Base-by-base conservation (phyloP, 441 rosid species). In the Croton laevigatus region DNA sequence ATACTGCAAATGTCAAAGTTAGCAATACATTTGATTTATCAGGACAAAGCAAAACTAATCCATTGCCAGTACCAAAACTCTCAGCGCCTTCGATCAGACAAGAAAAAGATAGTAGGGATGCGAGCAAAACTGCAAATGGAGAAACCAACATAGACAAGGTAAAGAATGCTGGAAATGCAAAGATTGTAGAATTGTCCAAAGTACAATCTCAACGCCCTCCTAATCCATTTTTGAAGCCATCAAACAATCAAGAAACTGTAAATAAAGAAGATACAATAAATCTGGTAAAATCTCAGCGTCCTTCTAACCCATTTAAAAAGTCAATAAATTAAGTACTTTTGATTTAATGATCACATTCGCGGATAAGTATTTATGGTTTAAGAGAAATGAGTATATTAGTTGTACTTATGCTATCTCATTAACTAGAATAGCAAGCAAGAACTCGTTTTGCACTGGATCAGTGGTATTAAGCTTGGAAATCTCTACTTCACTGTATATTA, bases 151-250 rank as follows among this genome's bases (percentile, higher is more conserved):
- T 14, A 6, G 85, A 75, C 57, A 75, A 75, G 58, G 52, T 17
- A 12, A 69, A 48, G 38, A 65, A 54, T 51, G 72, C 48, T 57
- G 68, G 71, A 68, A 68, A 75, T 54, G 46, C 19, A 62, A 75
- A 70, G 12, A 44, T 44, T 44, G 61, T 57, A 22, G 75, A 61
- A 58, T 57, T 46, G 52, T 22, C 27, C 3, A 75, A 71, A 62
- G 68, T 20, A 66, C 83, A 65, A 11, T 58, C 81, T 20, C 75
- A 69, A 32, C 66, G 75, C 0, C 77, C 90, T 4, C 76, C 83
- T 13, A 85, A 85, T 79, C 91, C 87, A 27, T 79, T 85, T 78
- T 69, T 73, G 16, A 89, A 85, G 81, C 75, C 85, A 65, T 71
- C 81, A 59, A 72, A 79, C 48, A 80, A 80, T 37, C 63, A 46